phyloP scores from a whole-genome alignment of 2,329 filamentous ascomycete genomes.

The Phialocephala subalpina region DNA sequence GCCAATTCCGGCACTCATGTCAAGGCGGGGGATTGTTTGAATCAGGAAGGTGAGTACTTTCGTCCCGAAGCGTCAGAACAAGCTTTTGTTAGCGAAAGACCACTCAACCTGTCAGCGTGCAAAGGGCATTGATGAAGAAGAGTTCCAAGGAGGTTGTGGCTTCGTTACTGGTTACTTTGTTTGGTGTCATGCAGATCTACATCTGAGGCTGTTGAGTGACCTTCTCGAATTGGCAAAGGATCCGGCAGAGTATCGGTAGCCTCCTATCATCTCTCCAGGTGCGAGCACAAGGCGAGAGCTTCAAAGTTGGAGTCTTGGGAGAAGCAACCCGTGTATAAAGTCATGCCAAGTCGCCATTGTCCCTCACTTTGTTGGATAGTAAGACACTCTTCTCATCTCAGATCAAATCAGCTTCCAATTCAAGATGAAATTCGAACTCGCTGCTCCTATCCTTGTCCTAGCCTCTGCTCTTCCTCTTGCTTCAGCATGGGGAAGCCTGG shows the following conservation, averaged over 20 bases:
- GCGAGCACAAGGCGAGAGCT: not conserved
- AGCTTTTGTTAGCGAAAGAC: conserved; percentile 4
- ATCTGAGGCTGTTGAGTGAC: conserved; percentile 3
- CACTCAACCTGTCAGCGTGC: not conserved
- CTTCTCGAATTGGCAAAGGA: not conserved
- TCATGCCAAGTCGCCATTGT: not conserved
- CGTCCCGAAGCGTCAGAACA: not conserved
- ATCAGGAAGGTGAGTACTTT: conserved; percentile 6
- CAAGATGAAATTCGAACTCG: conserved; percentile 1
- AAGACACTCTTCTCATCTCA: not conserved
- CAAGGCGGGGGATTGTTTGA: not conserved
- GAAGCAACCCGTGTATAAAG: not conserved
- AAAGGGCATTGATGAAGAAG: not conserved
- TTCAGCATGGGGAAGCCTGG: conserved; percentile 53
- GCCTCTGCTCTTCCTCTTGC: not conserved
- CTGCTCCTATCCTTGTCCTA: not conserved
- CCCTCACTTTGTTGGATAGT: not conserved
- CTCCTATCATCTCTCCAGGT: conserved; percentile 4
- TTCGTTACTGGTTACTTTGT: not conserved
- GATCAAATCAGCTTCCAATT: not conserved
- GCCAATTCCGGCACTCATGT: not conserved
- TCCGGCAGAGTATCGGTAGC: not conserved
- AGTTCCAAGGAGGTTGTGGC: not conserved
- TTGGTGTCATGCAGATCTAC: conserved; percentile 7
- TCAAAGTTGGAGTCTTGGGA: not conserved